Conservation (phyloP, 305 asterid species). For the Ilex paraguariensis region DNA sequence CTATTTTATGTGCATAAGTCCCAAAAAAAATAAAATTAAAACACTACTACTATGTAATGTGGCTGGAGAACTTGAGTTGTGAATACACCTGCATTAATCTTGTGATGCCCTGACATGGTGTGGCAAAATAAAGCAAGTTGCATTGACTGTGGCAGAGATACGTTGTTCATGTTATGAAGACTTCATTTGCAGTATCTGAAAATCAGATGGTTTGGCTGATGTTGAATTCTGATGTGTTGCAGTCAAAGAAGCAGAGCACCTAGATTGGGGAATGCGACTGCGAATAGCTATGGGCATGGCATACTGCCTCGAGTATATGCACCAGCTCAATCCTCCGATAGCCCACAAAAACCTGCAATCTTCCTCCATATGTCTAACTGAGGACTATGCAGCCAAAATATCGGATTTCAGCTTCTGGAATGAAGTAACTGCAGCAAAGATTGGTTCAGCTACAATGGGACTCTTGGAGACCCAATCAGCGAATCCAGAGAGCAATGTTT, state of each 20-base stretch:
- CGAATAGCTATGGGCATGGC: conserved; percentile 49
- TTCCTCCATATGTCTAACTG: conserved; percentile 35
- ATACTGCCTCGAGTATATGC: conserved; percentile 45
- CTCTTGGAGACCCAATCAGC: conserved; percentile 19
- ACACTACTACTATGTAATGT: too few species aligned
- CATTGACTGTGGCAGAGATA: too few species aligned
- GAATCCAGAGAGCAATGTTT: conserved; percentile 27
- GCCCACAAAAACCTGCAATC: conserved; percentile 35
- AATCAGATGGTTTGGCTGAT: neutral
- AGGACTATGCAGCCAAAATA: conserved; percentile 48
- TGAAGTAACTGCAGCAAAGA: conserved; percentile 20
- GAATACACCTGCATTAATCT: too few species aligned
- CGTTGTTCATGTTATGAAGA: too few species aligned
- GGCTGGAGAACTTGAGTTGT: too few species aligned
- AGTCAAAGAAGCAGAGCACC: conserved; percentile 42
- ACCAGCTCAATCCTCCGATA: conserved; percentile 35
- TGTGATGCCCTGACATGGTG: too few species aligned
- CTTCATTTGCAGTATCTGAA: neutral
- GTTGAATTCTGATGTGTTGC: conserved; percentile 8
- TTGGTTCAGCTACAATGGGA: conserved; percentile 14
- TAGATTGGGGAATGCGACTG: conserved; percentile 40
- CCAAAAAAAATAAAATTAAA: too few species aligned
- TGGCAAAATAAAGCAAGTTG: too few species aligned
- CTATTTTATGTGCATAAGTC: too few species aligned
- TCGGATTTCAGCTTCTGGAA: conserved; percentile 33